Conservation (phyloP, 306 rosid genomes). For the Dryas octopetala region DNA sequence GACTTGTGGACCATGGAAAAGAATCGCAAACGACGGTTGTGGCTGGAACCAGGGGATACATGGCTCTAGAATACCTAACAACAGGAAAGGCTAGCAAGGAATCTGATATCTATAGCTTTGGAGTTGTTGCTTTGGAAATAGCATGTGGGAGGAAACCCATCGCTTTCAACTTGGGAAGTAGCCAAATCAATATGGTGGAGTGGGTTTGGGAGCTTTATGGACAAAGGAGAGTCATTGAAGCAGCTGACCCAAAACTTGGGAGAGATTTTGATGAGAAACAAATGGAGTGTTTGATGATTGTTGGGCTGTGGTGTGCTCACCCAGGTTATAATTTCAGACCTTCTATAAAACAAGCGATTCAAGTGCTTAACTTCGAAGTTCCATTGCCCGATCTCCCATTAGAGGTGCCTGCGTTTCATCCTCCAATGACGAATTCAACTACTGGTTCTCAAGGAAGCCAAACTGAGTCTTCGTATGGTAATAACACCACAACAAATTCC, state of each 20-base stretch:
- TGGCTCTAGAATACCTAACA: not conserved
- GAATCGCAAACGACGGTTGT: not conserved
- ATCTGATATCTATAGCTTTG: slow-evolving; percentile 25
- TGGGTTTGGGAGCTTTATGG: slow-evolving; percentile 33
- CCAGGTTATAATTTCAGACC: slow-evolving; percentile 11
- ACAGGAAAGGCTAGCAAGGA: not conserved
- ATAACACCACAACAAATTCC: too few species aligned
- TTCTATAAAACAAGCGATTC: slow-evolving; percentile 21
- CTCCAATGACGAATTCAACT: not conserved
- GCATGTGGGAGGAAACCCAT: slow-evolving; percentile 38
- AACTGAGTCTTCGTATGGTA: too few species aligned
- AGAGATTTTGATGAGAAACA: slow-evolving; percentile 17
- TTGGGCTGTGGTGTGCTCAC: slow-evolving; percentile 29
- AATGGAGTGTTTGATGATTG: slow-evolving; percentile 16
- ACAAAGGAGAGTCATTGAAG: not conserved
- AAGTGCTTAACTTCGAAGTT: slow-evolving; percentile 7
- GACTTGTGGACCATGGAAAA: slow-evolving; percentile 2
- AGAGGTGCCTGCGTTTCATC: not conserved
- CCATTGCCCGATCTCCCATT: not conserved
- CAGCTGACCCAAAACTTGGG: slow-evolving; percentile 19
- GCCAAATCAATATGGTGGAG: not conserved
- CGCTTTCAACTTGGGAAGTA: not conserved
- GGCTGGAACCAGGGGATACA: not conserved
- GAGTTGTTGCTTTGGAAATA: slow-evolving; percentile 41
- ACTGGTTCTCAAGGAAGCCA: too few species aligned